Evolutionary conservation across 441 rosid genomes (phyloP), one percentile per base, ranked within the genome.

Genomic region (Bocquillonia castaneifolia): DNA sequence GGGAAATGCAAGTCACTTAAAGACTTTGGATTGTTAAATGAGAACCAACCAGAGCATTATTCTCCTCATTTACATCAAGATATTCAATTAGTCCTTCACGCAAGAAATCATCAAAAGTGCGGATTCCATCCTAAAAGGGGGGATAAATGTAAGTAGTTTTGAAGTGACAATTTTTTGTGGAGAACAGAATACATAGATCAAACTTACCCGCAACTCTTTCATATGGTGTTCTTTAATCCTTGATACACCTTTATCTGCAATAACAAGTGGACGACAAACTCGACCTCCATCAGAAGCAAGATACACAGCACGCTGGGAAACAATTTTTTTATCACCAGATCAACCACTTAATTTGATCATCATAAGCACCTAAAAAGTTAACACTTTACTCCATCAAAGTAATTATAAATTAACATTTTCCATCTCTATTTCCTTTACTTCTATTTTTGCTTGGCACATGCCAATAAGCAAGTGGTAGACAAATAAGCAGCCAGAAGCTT

Each of bases 271-370:
- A 77, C 97, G 96, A 81, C 98, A 92, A 75, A 94, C 99, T 70
- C 99, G 90, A 68, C 99, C 99, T 70, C 96, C 97, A 85, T 94
- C 99, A 73, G 98, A 92, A 79, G 99, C 99, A 80, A 94, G 83
- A 73, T 94, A 87, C 60, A 94, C 93, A 78, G 86, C 86, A 50
- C 80, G 81, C 99, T 94, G 89, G 71, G 29, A 65, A 68, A 70
- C n/a, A 80, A 29, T 45, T 51, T 54, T n/a, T 1, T 17, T 45
- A 10, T 31, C 40, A 39, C 47, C 44, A 62, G 26, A 28, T 71
- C 51, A 59, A 60, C 14, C 12, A n/a, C 13, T 42, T 50, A 28
- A 31, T 36, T 25, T 12, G 37, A 53, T 44, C 17, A 23, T 37
- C 18, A 37, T 2, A 15, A 40, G 52, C 50, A 12, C 26, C 31